A percentile compares a stretch with the other conserved stretches of the same genome.
Conservation (phyloP, 2,329 filamentous ascomycete species). For the Biscogniauxia marginata region DNA sequence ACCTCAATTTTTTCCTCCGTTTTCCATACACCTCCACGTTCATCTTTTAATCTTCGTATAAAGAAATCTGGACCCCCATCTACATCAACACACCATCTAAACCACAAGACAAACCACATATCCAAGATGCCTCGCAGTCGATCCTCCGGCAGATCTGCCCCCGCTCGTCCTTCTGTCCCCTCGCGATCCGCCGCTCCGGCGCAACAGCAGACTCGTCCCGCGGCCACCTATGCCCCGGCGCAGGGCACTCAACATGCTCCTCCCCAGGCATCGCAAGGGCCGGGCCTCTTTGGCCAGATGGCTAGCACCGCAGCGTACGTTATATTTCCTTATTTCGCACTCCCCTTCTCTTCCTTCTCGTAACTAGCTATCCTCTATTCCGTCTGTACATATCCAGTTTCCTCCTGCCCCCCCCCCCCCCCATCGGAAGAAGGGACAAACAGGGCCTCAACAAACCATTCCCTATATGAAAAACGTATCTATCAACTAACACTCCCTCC, state of each 20-base stretch:
- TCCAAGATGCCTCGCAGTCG: conserved; percentile 74
- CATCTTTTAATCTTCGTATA: background rate
- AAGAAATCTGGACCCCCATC: background rate
- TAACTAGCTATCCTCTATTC: background rate
- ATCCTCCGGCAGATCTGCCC: conserved; percentile 55
- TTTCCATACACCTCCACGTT: background rate
- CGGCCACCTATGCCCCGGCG: conserved; percentile 61
- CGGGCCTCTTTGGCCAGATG: conserved; percentile 94
- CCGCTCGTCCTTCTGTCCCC: conserved; percentile 64
- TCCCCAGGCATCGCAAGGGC: conserved; percentile 61
- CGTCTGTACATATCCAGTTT: background rate
- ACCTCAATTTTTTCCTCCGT: background rate
- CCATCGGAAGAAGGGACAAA: background rate
- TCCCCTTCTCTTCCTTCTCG: background rate
- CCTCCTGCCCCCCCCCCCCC: conserved; percentile 1
- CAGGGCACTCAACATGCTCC: conserved; percentile 49
- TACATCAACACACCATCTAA: background rate
- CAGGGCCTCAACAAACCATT: background rate
- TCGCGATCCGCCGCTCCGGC: conserved; percentile 49
- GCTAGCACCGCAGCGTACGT: conserved; percentile 96
- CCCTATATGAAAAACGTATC: conserved; percentile 6
- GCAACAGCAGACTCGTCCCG: conserved; percentile 66
- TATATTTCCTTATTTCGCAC: too few species aligned
- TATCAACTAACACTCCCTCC: conserved; percentile 24
- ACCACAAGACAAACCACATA: background rate